Base-by-base conservation (phyloP, 2,329 filamentous ascomycete genomes). In the Cryoendolithus antarcticus region DNA sequence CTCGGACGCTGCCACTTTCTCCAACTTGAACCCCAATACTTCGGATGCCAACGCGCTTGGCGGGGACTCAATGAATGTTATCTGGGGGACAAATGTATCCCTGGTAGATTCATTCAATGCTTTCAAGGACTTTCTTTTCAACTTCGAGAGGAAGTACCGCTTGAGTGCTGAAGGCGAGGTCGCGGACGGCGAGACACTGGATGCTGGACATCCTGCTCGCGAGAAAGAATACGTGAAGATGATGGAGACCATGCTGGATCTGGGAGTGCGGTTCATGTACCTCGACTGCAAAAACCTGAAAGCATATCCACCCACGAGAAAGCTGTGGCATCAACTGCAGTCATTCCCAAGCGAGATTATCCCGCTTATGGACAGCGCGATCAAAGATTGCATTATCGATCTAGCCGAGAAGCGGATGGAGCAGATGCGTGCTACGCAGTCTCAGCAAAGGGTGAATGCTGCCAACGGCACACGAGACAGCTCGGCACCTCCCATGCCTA, bases 11-110 rank as follows among this genome's bases (percentile, higher is more conserved):
- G 59, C 72, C 0, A 80, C 76, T 1, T 80, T 80, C 55, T 79
- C 76, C 4, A 79, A 80, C 46, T 56, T 77, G 42, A 71, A 94
- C 49, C 86, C 86, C 1, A 82, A 81, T 46, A 95, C 88, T 5
- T 95, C 89, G 2, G 91, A 98, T 59, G 91, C 91, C 1, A 83
- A 95, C 55, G 75, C 72, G 1, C 74, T 95, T 31, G 89, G 86
- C 30, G 91, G 88, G 2, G 76, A 76, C 42, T 84, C 83, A 30
- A 80, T 81, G 40, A 78, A 82, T 49, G 76, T 93, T 42, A 89
- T 98, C 47, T 98, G 91, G 91, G 91, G 91, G 60, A 98, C 91
- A 33, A 96, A 93, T 30, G 84, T 98, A 35, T 94, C 89, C 4
- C 82, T 98, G 38, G 77, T 85, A 44, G 88, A 96, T 58, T 86